Evolutionary conservation across 202 grass and related monocot species (phyloP).

Genomic region (Eragrostis tef): DNA sequence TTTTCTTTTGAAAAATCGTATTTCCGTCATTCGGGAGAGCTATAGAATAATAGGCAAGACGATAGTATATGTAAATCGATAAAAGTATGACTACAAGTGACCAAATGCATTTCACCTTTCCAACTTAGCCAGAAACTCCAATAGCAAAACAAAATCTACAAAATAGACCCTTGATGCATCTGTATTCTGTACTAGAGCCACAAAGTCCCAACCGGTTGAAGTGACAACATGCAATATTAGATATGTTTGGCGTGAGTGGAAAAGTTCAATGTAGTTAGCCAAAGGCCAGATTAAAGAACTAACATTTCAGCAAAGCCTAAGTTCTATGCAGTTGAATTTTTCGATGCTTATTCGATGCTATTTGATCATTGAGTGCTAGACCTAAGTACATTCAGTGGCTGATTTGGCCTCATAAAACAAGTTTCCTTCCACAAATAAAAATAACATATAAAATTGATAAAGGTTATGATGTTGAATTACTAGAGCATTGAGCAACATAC

Average conservation of each 20-base stretch:
- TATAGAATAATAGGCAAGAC: conserved; percentile 28
- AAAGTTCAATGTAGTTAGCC: not conserved
- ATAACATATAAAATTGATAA: conserved; percentile 33
- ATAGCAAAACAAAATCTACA: not conserved
- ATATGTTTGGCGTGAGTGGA: not conserved
- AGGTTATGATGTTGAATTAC: not conserved
- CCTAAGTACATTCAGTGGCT: not conserved
- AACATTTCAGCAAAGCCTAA: not conserved
- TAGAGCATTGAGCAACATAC: conserved; percentile 53
- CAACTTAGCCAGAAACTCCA: conserved; percentile 12
- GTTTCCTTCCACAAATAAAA: not conserved
- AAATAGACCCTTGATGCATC: not conserved
- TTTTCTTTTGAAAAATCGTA: not conserved
- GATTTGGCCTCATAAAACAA: conserved; percentile 17
- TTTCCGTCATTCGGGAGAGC: not conserved
- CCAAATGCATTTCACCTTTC: conserved; percentile 21
- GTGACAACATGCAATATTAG: not conserved
- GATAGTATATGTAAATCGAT: not conserved
- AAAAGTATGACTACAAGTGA: conserved; percentile 27
- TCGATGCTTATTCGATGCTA: not conserved
- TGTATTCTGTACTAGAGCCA: conserved; percentile 23
- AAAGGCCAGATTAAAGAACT: not conserved
- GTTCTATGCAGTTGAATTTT: conserved; percentile 1
- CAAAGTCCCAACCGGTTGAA: not conserved
- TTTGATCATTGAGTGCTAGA: not conserved